phyloP scores from a whole-genome alignment of 257 asterid species.

The Craterostigma plantagineum region DNA sequence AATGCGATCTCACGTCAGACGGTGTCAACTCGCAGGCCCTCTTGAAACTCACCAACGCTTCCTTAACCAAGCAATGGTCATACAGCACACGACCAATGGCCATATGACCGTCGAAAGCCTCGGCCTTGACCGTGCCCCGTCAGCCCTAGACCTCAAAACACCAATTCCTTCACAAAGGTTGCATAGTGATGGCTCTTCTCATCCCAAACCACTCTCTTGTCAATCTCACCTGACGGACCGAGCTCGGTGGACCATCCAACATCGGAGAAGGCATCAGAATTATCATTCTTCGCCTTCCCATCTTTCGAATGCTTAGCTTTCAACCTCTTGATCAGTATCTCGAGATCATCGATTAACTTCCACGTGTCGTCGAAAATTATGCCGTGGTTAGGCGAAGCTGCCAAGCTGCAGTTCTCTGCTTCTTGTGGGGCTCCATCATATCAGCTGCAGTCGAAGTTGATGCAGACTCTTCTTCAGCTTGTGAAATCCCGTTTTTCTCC shows the following conservation, averaged over 20 bases:
- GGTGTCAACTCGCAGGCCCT: slow-evolving; percentile 92
- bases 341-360: slow-evolving; percentile 87
- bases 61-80: slow-evolving; percentile 69
- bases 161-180: slow-evolving; percentile 62
- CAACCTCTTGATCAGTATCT: slow-evolving; percentile 46
- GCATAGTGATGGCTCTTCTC: slow-evolving; percentile 61
- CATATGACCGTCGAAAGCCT: slow-evolving; percentile 98
- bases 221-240: slow-evolving; percentile 59
- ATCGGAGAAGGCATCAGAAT: slow-evolving; percentile 65
- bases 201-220: slow-evolving; percentile 71
- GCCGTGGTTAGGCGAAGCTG: slow-evolving; percentile 90
- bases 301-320: slow-evolving; percentile 52
- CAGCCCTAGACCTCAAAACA: slow-evolving; percentile 80
- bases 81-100: slow-evolving; percentile 75
- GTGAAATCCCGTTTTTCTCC: slow-evolving; percentile 26
- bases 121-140: slow-evolving; percentile 75
- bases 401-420: slow-evolving; percentile 90
- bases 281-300: slow-evolving; percentile 69
- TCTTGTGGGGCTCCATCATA: slow-evolving; percentile 76
- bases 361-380: slow-evolving; percentile 91
- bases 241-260: slow-evolving; percentile 95
- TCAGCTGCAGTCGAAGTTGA: slow-evolving; percentile 65
- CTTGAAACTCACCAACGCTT: slow-evolving; percentile 80
- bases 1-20: slow-evolving; percentile 89
- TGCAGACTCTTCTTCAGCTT: slow-evolving; percentile 46